These are phyloP conservation scores for Toxicodendron radicans DNA, from an alignment of 345 rosid species.

Conservation along the genomic window DNA sequence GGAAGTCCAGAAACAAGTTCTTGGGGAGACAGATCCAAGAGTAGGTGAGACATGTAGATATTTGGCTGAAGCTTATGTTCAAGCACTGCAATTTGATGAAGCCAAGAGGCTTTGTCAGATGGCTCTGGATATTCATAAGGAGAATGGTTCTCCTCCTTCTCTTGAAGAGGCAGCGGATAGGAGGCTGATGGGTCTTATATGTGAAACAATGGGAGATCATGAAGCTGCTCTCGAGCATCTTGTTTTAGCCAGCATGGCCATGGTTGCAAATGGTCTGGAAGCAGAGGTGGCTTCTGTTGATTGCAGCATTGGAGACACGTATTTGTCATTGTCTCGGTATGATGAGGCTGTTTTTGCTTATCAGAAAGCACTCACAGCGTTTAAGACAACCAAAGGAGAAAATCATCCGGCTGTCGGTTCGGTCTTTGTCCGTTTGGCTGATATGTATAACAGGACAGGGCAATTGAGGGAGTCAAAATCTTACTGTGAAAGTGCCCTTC, in stretches of 20 bases:
- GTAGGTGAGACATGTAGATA: conserved; percentile 87
- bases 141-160: conserved; percentile 61
- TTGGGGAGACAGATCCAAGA: conserved; percentile 76
- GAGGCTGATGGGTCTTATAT: conserved; percentile 93
- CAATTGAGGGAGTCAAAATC: conserved; percentile 80
- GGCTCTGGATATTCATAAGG: conserved; percentile 72
- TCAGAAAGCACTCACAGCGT: conserved; percentile 81
- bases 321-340: conserved; percentile 73
- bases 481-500: conserved; percentile 81
- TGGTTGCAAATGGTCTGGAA: conserved; percentile 82
- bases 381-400: conserved; percentile 82
- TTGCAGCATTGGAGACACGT: conserved; percentile 89
- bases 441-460: conserved; percentile 75
- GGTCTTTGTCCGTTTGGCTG: conserved; percentile 84
- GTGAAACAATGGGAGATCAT: conserved; percentile 81
- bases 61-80: conserved; percentile 85
- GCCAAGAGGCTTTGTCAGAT: conserved; percentile 67
- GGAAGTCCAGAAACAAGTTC: conserved; percentile 65
- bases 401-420: conserved; percentile 82
- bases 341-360: conserved; percentile 87
- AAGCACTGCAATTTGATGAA: conserved; percentile 78
- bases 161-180: conserved; percentile 87
- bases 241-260: conserved; percentile 90
- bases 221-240: conserved; percentile 88
- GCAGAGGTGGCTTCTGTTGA: conserved; percentile 83